Evolutionary conservation across 805 yeast genomes (phyloP).

Genomic region (Wickerhamiella vanderwaltii): DNA sequence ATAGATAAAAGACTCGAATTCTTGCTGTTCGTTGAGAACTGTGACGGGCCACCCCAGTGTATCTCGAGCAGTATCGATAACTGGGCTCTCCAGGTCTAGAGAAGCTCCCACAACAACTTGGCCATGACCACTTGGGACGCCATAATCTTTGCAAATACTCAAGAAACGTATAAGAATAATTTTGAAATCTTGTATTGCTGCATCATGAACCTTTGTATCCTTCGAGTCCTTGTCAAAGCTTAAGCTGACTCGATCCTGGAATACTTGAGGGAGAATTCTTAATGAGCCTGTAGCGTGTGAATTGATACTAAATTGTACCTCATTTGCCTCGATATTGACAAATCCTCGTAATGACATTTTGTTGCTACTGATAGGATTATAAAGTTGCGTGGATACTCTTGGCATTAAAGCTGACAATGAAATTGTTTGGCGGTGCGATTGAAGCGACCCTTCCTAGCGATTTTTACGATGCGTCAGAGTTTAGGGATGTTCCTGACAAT

Average conservation of each 20-base stretch:
- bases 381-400: neutral
- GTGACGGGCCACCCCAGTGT: slow-evolving; percentile 57
- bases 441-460: slow-evolving; percentile 44
- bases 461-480: slow-evolving; percentile 59
- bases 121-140: slow-evolving; percentile 46
- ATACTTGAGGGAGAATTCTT: slow-evolving; percentile 65
- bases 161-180: slow-evolving; percentile 56
- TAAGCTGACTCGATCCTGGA: slow-evolving; percentile 60
- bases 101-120: slow-evolving; percentile 66
- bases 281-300: slow-evolving; percentile 59
- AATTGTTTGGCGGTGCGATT: slow-evolving; percentile 78
- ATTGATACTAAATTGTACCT: slow-evolving; percentile 59
- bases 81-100: slow-evolving; percentile 43
- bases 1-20: slow-evolving; percentile 50
- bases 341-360: slow-evolving; percentile 22
- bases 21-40: slow-evolving; percentile 48
- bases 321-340: slow-evolving; percentile 70
- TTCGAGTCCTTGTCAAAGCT: slow-evolving; percentile 41
- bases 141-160: slow-evolving; percentile 60
- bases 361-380: neutral
- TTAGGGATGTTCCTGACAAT: slow-evolving; percentile 82
- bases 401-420: slow-evolving; percentile 11
- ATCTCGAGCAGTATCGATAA: slow-evolving; percentile 45
- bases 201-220: slow-evolving; percentile 23
- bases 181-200: slow-evolving; percentile 44